Evolutionary conservation across 345 rosid species (phyloP), one percentile per base, ranked within the genome.

Genomic region (Xanthoceras sorbifolium): DNA sequence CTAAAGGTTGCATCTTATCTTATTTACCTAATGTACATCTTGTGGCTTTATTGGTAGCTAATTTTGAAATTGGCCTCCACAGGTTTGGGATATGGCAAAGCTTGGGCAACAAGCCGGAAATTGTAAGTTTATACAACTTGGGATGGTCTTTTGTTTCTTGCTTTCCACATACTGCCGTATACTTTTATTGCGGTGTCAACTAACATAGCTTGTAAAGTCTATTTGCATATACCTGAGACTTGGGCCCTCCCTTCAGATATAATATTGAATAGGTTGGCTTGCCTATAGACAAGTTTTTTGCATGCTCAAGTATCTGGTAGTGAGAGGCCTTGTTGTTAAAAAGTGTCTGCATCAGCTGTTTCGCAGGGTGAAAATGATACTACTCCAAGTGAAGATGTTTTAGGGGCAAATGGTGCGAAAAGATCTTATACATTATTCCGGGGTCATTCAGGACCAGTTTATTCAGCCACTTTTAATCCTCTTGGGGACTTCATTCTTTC

Each of bases 61-160:
- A 84, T 61, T 74, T 71, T 81, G 46, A 67, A 52, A 73, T 83
- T 36, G 83, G 71, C 76, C 57, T 80, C n/a, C 68, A 67, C 83
- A 93, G 97, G 91, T 93, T 73, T 92, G 98, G 99, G 98, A 96
- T 84, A 94, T 91, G 95, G 99, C 97, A 77, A 92, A 92, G 85
- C 90, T 89, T 74, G 99, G 95, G 78, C 94, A 87, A 31, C 97
- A 89, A 78, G 69, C 85, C 74, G 82, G 85, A 79, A 81, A 59
- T 76, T 86, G 96, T 94, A 84, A 86, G 93, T 85, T 38, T 70
- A 50, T 66, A 52, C 18, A 10, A 66, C 44, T 3, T 71, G 31
- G 44, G 34, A 17, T 79, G 44, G 32, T 38, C 23, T 50, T 26
- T 36, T 62, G 26, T 67, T 46, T 32, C 25, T 32, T 32, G 50